Base-by-base conservation (phyloP, 225 moss, liverwort and hornwort species). In the Anthoceros angustus region DNA sequence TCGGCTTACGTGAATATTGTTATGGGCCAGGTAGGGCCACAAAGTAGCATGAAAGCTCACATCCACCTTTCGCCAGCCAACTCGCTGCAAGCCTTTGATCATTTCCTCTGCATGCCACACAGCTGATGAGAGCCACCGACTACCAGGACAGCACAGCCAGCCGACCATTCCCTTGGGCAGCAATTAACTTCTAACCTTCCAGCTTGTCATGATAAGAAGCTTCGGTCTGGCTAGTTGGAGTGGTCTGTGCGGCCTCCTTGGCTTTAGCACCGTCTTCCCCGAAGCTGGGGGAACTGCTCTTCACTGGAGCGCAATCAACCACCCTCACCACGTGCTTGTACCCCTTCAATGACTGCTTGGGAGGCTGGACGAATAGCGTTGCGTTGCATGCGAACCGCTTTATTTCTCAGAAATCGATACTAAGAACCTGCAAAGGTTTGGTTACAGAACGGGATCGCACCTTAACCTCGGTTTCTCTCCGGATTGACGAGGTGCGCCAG, bases 401-500 rank as follows among this genome's bases (percentile, higher is more conserved):
- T 11, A 6, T 32, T 32, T 32, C 32, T 7, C 11, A 25, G 40
- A 21, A 0, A 69, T 23, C 38, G 43, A n/a, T 67, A 9, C 49
- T 10, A 67, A 20, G 5, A 7, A 24, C n/a, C n/a, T 14, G 18
- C 43, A 3, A 24, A 10, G 10, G 6, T 48, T 25, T 48, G 41
- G 20, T 41, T 40, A 43, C 25, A 68, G 55, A 18, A 67, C 32
- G 42, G 24, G 66, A 62, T 40, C 12, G 14, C 16, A 95, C 94
- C 86, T 83, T 90, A n/a, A 74, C 76, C 71, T 90, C 88, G 32
- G 67, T 71, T 70, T 86, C 94, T 0, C 90, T 80, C 55, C 90
- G 77, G 40, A 95, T 85, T 67, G 94, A 95, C 63, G 94, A 78
- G 42, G 94, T 95, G 40, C 88, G 86, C 94, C 94, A 95, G 42